phyloP scores from a whole-genome alignment of 2,329 filamentous ascomycete genomes.

The Cytospora mali region DNA sequence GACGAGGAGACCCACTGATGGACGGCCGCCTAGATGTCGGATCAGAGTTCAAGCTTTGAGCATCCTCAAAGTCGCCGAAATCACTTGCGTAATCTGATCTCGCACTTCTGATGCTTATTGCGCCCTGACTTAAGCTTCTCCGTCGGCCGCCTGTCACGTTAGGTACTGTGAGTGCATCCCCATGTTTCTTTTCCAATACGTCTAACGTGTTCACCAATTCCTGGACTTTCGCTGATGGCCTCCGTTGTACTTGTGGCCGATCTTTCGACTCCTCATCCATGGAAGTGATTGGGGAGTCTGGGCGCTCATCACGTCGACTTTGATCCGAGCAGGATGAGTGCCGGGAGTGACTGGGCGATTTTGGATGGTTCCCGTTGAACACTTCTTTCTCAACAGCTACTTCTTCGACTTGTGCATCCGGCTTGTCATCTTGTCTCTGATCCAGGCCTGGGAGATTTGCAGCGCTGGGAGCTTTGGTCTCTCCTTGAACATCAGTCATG shows the following conservation, averaged over 20 bases:
- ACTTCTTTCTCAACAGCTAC: not conserved
- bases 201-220: slow-evolving; percentile 55
- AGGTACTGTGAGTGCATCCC: slow-evolving; percentile 18
- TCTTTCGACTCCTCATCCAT: slow-evolving; percentile 45
- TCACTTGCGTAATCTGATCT: slow-evolving; percentile 30
- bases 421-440: not conserved
- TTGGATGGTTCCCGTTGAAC: not conserved
- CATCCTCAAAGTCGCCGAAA: slow-evolving; percentile 40
- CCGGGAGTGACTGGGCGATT: slow-evolving; percentile 21
- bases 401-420: not conserved
- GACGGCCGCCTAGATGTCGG: slow-evolving; percentile 22
- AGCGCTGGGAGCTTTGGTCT: not conserved
- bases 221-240: slow-evolving; percentile 50
- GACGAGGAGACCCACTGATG: slow-evolving; percentile 17
- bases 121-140: slow-evolving; percentile 24
- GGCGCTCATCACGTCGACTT: slow-evolving; percentile 38
- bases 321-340: slow-evolving; percentile 32
- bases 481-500: not conserved
- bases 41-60: slow-evolving; percentile 14
- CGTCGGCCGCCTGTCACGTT: slow-evolving; percentile 1
- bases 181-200: slow-evolving; percentile 40
- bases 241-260: slow-evolving; percentile 33
- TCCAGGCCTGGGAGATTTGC: not conserved
- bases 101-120: slow-evolving; percentile 18
- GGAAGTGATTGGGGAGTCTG: slow-evolving; percentile 49